Base-by-base conservation (phyloP, 1,284 basidiomycete species). In the Hymenochaete sp. region DNA sequence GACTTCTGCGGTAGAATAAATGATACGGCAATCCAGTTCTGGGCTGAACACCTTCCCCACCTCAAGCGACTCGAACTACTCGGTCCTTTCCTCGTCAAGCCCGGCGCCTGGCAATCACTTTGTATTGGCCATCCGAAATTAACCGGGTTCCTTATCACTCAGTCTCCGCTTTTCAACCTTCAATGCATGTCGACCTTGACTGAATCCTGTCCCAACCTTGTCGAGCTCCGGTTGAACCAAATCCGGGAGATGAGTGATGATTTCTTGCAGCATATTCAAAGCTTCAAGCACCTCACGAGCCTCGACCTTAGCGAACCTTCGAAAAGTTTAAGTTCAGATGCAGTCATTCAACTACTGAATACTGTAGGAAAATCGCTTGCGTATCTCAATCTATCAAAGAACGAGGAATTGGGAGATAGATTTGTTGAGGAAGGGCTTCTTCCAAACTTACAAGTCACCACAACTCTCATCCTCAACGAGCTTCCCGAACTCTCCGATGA, bases 1-100 rank as follows among this genome's bases (percentile, higher is more conserved):
- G 85, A 93, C 56, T 82, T 82, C 54, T 98, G 93, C 55, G 96
- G 95, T 6, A 82, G 83, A 43, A 73, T 98, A 49, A 75, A 85
- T 53, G 78, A 87, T 51, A 62, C 71, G 0, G 79, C 83, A 16
- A 63, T 97, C 29, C 61, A 66, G 9, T 63, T 72, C 1, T 92
- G 89, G 76, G 70, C 71, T 9, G 70, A 62, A 4, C 72, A 74
- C 2, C 71, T 98, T 19, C 76, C 75, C 1, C 60, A 75, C 6
- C 75, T 98, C 28, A 72, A 66, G 14, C 74, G 74, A 18, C 57
- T 98, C 6, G 85, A 89, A 56, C 81, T 98, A 4, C 80, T 89
- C 21, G 95, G 88, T 0, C 89, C 92, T 0, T 97, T 92, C 64
- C 78, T 96, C 19, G 83, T 96, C 21, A 79, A 82, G 37, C 67